Base-by-base conservation (phyloP, 495 filamentous ascomycete genomes). In the Aspergillus leporis region DNA sequence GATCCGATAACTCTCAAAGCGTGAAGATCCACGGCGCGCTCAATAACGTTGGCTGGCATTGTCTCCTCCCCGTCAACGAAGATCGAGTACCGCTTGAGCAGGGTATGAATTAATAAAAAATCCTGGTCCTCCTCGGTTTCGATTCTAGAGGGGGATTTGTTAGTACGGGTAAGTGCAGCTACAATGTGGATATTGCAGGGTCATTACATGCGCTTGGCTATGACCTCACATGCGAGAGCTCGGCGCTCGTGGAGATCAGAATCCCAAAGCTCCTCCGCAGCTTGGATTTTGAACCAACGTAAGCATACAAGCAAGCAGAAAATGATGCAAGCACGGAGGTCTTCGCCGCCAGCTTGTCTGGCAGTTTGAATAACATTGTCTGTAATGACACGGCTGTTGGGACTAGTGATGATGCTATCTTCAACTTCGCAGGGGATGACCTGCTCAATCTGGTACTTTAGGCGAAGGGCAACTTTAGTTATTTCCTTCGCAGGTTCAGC, bases 1-100 rank as follows among this genome's bases (percentile, higher is more conserved):
- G 88, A 91, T 16, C 90, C 89, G 58, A 97, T 97, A 28, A 98
- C 83, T 25, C 84, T 80, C 19, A 97, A 76, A 7, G 93, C 91
- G 69, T 98, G 93, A 18, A 97, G 79, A 69, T 98, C 94, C 40
- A 98, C 91, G 0, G 95, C 89, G 50, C 90, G 86, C 72, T 98
- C 94, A 61, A 98, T 79, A 21, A 90, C 94, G 68, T 97, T 98
- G 56, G 87, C 77, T 1, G 92, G 90, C 16, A 78, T 73, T 2
- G 90, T 91, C 43, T 89, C 79, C 56, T 88, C 76, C 31, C 84
- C 89, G 53, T 92, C 81, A 47, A 86, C 66, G 23, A 96, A 72
- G 68, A 96, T 87, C 1, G 89, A 90, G 72, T 95, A 98, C 13
- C 93, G 87, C 75, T 93, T 94, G 52, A 98, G 86, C n/a, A 98